Percentiles rank a stretch among this genome's conserved stretches.
Evolutionary conservation across 306 rosid species (phyloP).

Genomic region (Rubus idaeus): DNA sequence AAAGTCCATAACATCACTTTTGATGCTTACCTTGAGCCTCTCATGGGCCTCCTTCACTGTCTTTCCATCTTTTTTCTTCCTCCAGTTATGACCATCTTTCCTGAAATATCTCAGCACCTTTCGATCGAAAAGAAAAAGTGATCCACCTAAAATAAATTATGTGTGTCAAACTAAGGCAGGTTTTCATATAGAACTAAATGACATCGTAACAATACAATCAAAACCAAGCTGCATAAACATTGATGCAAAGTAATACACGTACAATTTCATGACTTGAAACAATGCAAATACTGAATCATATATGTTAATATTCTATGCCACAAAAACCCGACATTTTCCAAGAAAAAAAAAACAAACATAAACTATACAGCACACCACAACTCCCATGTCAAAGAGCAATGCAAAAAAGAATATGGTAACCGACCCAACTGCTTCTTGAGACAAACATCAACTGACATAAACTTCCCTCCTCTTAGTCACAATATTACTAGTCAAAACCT

Average conservation of each 20-base stretch:
- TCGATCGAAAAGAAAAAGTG: constrained; percentile 87
- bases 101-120: constrained; percentile 87
- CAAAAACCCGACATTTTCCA: no score
- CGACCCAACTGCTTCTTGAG: not conserved
- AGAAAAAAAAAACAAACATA: no score
- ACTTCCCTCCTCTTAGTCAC: not conserved
- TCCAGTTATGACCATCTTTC: constrained; percentile 94
- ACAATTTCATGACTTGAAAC: constrained; percentile 10
- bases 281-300: not conserved
- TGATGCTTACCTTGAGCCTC: constrained; percentile 69
- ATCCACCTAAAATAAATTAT: constrained; percentile 64
- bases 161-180: constrained; percentile 28
- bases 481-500: constrained; percentile 1
- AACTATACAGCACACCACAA: not conserved
- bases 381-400: not conserved
- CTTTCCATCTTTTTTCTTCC: constrained; percentile 95
- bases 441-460: not conserved
- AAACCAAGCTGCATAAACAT: constrained; percentile 9
- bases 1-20: not conserved
- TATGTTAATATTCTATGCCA: not conserved
- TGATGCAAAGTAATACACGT: not conserved
- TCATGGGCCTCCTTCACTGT: constrained; percentile 94
- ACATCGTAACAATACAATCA: not conserved
- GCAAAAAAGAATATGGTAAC: not conserved
- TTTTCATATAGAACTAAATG: constrained; percentile 2